phyloP scores from a whole-genome alignment of 805 yeast genomes.

The Candida sonorensis region DNA sequence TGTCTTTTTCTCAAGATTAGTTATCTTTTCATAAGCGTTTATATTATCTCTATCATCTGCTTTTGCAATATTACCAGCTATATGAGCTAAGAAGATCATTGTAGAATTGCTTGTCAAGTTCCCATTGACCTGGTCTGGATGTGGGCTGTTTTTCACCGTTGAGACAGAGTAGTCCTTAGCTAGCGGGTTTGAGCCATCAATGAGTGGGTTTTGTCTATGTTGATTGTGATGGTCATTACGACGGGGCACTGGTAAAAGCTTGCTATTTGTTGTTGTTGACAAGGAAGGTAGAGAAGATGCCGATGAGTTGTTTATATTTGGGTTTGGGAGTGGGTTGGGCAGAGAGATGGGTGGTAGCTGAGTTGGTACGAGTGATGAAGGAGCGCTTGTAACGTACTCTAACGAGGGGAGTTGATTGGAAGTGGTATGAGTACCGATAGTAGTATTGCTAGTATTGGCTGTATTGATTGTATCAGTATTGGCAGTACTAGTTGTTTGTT shows the following conservation, averaged over 20 bases:
- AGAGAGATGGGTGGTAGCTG: not conserved
- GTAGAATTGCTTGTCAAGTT: slow-evolving; percentile 35
- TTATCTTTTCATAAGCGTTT: slow-evolving; percentile 44
- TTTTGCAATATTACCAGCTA: slow-evolving; percentile 70
- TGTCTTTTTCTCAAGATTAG: slow-evolving; percentile 33
- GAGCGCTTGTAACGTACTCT: not conserved
- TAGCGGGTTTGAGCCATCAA: slow-evolving; percentile 1
- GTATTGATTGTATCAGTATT: not conserved
- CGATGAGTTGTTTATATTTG: too few relatives aligned
- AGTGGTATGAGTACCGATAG: too few relatives aligned
- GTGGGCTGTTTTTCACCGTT: slow-evolving; percentile 1
- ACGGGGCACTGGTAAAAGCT: not conserved
- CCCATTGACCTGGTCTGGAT: slow-evolving; percentile 6
- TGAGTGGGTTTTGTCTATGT: not conserved
- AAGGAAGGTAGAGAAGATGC: too few relatives aligned
- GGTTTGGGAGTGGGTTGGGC: not conserved
- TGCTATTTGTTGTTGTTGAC: too few relatives aligned
- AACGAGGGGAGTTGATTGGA: slow-evolving; percentile 1
- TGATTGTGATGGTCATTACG: too few relatives aligned
- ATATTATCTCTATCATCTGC: slow-evolving; percentile 61
- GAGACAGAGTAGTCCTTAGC: slow-evolving; percentile 3
- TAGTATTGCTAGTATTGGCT: too few relatives aligned
- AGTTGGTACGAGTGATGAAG: not conserved
- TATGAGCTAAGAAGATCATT: slow-evolving; percentile 64
- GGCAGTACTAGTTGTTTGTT: too few relatives aligned